Conservation (phyloP, 2,329 filamentous ascomycete genomes). For the Sarocladium strictum region DNA sequence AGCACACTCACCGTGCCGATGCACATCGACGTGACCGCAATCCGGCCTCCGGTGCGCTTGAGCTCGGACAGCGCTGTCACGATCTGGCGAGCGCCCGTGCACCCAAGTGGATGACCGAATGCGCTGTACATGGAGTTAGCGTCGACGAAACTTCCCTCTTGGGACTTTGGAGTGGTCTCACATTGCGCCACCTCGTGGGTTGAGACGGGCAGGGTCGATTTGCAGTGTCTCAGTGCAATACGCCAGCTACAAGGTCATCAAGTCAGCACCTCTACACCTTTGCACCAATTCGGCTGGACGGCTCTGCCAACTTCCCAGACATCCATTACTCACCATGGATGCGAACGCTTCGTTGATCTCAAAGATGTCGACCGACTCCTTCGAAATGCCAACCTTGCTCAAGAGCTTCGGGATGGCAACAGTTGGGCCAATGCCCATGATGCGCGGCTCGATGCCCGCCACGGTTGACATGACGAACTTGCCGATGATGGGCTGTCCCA, state of each 20-base stretch:
- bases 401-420: constrained; percentile 29
- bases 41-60: constrained; percentile 1
- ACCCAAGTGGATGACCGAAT: constrained; percentile 15
- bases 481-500: constrained; percentile 65
- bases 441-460: constrained; percentile 57
- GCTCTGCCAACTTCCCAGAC: neutral
- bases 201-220: neutral
- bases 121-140: constrained; percentile 7
- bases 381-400: constrained; percentile 47
- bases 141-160: neutral
- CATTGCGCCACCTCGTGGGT: constrained; percentile 12
- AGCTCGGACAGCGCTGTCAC: constrained; percentile 12
- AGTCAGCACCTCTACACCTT: neutral
- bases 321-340: constrained; percentile 48
- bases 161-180: constrained; percentile 1
- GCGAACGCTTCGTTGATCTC: constrained; percentile 76
- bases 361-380: constrained; percentile 48
- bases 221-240: neutral
- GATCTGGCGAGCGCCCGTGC: constrained; percentile 15
- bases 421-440: constrained; percentile 66
- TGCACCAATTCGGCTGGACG: too few relatives aligned
- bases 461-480: constrained; percentile 69
- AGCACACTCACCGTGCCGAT: constrained; percentile 1
- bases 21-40: constrained; percentile 9
- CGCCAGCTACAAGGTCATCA: neutral